Evolutionary conservation across 345 rosid species (phyloP).

Genomic region (Clarkia xantiana): DNA sequence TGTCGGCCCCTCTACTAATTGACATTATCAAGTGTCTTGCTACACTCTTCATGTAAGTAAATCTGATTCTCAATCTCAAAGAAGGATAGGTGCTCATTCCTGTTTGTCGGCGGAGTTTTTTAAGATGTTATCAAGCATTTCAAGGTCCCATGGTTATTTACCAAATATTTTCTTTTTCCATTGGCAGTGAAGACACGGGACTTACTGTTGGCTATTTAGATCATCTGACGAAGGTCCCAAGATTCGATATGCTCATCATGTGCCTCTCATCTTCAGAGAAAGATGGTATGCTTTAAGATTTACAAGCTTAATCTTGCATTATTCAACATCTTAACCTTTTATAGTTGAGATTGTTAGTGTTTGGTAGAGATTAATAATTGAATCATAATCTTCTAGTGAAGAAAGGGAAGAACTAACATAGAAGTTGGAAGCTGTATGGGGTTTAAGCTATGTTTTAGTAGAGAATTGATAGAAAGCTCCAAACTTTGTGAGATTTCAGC

Average conservation of each 20-base stretch:
- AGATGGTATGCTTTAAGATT: slow-evolving; percentile 37
- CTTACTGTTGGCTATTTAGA: slow-evolving; percentile 61
- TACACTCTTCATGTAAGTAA: slow-evolving; percentile 50
- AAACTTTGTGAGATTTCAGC: too few species aligned
- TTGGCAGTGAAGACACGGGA: slow-evolving; percentile 55
- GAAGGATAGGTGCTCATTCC: not conserved
- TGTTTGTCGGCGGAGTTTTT: not conserved
- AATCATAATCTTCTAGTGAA: not conserved
- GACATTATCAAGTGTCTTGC: slow-evolving; percentile 66
- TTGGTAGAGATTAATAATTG: not conserved
- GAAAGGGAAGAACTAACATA: too few species aligned
- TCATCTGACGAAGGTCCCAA: slow-evolving; percentile 66
- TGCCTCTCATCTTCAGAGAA: slow-evolving; percentile 62
- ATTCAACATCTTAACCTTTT: not conserved
- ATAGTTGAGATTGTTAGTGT: not conserved
- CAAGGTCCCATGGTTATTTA: not conserved
- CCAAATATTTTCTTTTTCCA: slow-evolving; percentile 3
- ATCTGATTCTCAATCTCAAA: not conserved
- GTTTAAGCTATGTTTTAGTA: too few species aligned
- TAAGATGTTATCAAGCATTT: not conserved
- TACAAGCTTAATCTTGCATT: not conserved
- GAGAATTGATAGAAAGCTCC: too few species aligned
- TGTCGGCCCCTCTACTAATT: slow-evolving; percentile 46
- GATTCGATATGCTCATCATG: slow-evolving; percentile 66
- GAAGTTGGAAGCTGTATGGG: not conserved